These are phyloP conservation scores for Alternaria infectoria DNA, from an alignment of 2,329 filamentous ascomycete genomes.

Conservation along the genomic window DNA sequence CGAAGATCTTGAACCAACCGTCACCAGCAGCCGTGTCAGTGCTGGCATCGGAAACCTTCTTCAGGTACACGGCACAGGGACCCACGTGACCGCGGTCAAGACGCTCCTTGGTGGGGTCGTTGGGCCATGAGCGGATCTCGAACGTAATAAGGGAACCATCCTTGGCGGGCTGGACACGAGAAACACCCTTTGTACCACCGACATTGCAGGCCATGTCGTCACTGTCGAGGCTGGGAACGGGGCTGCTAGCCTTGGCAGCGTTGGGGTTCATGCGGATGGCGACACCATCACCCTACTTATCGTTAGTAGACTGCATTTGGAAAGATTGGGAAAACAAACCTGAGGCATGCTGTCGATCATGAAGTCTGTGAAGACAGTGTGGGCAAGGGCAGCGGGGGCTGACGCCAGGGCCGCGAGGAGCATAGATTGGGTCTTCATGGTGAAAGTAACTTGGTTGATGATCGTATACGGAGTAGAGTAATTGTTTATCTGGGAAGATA, in stretches of 20 bases:
- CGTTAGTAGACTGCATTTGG: constrained; percentile 25
- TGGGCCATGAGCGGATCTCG: constrained; percentile 68
- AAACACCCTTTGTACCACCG: constrained; percentile 56
- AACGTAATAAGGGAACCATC: constrained; percentile 68
- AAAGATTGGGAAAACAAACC: constrained; percentile 20
- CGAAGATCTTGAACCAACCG: constrained; percentile 82
- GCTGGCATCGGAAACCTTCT: constrained; percentile 66
- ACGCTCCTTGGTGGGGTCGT: constrained; percentile 60
- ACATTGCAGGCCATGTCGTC: constrained; percentile 72
- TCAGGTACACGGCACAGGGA: constrained; percentile 76
- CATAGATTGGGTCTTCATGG: constrained; percentile 45
- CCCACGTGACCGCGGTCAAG: constrained; percentile 70
- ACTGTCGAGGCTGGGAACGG: constrained; percentile 64
- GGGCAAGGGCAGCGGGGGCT: constrained; percentile 41
- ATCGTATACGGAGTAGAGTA: constrained; percentile 1
- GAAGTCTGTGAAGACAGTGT: constrained; percentile 46
- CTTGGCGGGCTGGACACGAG: constrained; percentile 54
- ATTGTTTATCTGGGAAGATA: constrained; percentile 1
- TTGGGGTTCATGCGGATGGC: constrained; percentile 72
- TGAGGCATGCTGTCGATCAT: constrained; percentile 42
- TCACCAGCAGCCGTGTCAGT: constrained; percentile 60
- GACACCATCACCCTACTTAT: constrained; percentile 68
- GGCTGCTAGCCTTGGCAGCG: constrained; percentile 60
- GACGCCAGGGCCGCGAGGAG: constrained; percentile 42
- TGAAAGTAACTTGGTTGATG: constrained; percentile 10